Conservation (phyloP, 139 green algal species). For the Micractinium sp. region DNA sequence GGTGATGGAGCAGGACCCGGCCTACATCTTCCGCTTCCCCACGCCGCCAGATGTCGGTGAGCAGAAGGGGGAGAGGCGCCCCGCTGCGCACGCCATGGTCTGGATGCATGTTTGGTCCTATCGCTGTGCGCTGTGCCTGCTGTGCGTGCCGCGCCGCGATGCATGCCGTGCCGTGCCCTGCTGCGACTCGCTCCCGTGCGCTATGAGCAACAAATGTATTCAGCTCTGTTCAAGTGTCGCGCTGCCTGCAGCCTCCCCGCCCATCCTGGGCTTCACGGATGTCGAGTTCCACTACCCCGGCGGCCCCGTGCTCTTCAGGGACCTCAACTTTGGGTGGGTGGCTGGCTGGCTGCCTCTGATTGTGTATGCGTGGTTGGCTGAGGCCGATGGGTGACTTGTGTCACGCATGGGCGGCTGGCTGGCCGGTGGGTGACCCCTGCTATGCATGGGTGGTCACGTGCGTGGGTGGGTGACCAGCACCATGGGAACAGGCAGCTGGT, state of each 20-base stretch:
- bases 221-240: no score
- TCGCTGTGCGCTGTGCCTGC: background rate
- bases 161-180: background rate
- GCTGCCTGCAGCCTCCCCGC: slow-evolving; percentile 4
- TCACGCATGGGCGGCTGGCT: no score
- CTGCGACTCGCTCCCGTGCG: background rate
- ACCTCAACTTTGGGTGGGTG: slow-evolving; percentile 57
- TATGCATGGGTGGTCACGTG: no score
- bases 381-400: no score
- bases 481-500: no score
- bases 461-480: no score
- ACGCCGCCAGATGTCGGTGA: slow-evolving; percentile 37
- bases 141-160: background rate
- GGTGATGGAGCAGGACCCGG: slow-evolving; percentile 63
- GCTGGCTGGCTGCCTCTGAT: no score
- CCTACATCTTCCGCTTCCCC: slow-evolving; percentile 84
- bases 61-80: background rate
- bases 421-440: no score
- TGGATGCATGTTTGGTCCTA: no score
- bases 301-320: slow-evolving; percentile 54
- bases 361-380: no score
- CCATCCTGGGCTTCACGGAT: slow-evolving; percentile 46
- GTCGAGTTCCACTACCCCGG: slow-evolving; percentile 52
- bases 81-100: background rate
- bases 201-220: no score